A percentile compares a stretch with the other conserved stretches of the same genome.
phyloP scores from a whole-genome alignment of 176 grass and related monocot genomes.

The Zea luxurians region DNA sequence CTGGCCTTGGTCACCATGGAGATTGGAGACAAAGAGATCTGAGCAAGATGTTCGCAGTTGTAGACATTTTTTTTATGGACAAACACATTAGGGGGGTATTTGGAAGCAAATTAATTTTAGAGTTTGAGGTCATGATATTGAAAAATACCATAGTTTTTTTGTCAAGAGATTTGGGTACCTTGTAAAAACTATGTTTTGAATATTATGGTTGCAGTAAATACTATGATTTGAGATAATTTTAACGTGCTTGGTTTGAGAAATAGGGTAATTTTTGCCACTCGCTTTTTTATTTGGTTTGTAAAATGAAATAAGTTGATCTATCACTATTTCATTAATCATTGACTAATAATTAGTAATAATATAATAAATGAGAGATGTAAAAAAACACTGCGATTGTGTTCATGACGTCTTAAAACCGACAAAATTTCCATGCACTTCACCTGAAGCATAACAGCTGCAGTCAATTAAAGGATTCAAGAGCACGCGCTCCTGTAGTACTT shows the following conservation, averaged over 20 bases:
- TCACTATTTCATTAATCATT: not conserved
- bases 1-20: constrained; percentile 28
- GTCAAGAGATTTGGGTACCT: no score
- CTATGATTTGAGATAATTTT: not conserved
- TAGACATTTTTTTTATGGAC: not conserved
- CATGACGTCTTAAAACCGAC: no score
- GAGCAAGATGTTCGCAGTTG: constrained; percentile 29
- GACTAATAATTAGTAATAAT: no score
- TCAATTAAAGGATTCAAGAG: not conserved
- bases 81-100: not conserved
- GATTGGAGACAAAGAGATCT: not conserved
- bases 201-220: no score
- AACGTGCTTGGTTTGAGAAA: not conserved
- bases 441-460: not conserved
- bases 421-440: not conserved
- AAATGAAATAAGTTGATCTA: not conserved
- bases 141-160: no score
- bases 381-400: no score
- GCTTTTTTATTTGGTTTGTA: no score
- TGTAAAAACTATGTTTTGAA: no score
- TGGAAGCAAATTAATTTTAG: no score
- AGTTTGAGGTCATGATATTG: no score
- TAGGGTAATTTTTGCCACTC: no score
- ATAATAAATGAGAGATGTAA: no score
- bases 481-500: constrained; percentile 1